Evolutionary conservation across 805 yeast species (phyloP).

Genomic region (Grigorovia jiainica): DNA sequence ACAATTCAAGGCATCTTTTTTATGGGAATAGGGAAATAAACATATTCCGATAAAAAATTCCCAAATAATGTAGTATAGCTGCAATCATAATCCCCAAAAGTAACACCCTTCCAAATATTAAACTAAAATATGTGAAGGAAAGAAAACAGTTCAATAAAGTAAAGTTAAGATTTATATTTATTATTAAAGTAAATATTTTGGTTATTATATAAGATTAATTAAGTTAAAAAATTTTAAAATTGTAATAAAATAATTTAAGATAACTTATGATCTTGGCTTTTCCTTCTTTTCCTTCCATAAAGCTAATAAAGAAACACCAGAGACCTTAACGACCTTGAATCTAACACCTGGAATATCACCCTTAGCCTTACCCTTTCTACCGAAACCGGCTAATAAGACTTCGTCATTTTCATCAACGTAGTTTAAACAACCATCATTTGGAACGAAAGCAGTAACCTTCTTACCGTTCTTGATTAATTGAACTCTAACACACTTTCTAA

Average conservation of each 20-base stretch:
- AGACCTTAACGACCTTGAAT: conserved; percentile 99
- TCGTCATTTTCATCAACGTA: conserved; percentile 99
- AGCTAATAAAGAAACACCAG: conserved; percentile 99
- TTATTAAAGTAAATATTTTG: not conserved
- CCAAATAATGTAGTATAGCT: too few relatives aligned
- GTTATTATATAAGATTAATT: conserved; percentile 1
- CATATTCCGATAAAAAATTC: too few relatives aligned
- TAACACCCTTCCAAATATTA: too few relatives aligned
- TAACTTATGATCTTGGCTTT: conserved; percentile 94
- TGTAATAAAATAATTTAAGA: not conserved
- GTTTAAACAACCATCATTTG: conserved; percentile 99
- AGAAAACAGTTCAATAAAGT: not conserved
- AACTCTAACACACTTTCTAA: conserved; percentile 99
- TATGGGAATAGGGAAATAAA: too few relatives aligned
- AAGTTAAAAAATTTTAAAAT: not conserved
- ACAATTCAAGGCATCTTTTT: too few relatives aligned
- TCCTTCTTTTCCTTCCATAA: conserved; percentile 99
- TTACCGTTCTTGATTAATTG: conserved; percentile 99
- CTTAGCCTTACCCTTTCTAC: conserved; percentile 99
- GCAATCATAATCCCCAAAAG: too few relatives aligned
- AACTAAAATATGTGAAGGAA: too few relatives aligned
- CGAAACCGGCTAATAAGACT: conserved; percentile 99
- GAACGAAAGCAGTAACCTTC: conserved; percentile 99
- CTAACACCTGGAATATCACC: conserved; percentile 99
- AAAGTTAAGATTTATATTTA: not conserved